Percentiles rank a stretch among this genome's conserved stretches.
Conservation (phyloP, 371 early-diverging fungal species). For the Apophysomyces variabilis region DNA sequence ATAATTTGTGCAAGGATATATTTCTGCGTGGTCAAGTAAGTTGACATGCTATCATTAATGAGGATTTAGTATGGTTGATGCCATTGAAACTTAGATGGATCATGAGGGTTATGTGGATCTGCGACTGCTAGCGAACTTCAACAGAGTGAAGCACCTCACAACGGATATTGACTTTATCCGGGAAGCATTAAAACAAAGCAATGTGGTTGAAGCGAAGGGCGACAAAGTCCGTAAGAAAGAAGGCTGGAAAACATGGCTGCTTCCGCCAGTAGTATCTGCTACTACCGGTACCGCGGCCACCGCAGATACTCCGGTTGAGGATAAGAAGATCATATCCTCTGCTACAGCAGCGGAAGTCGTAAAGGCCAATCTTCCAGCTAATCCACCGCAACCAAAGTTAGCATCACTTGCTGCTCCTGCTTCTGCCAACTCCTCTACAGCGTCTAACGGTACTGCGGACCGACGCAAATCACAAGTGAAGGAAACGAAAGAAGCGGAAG, state of each 20-base stretch:
- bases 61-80: neutral
- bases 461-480: conserved; percentile 17
- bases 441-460: conserved; percentile 17
- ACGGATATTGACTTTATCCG: conserved; percentile 60
- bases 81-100: conserved; percentile 65
- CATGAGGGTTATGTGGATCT: conserved; percentile 74
- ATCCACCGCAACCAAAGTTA: conserved; percentile 29
- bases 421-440: conserved; percentile 23
- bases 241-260: conserved; percentile 79
- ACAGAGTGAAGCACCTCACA: conserved; percentile 75
- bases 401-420: conserved; percentile 43
- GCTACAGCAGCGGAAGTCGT: conserved; percentile 28
- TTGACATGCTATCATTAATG: neutral
- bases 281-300: conserved; percentile 10
- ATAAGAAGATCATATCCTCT: neutral
- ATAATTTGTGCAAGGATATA: conserved; percentile 89
- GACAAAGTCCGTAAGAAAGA: conserved; percentile 66
- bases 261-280: conserved; percentile 39
- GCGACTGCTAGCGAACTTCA: conserved; percentile 75
- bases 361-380: conserved; percentile 27
- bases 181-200: conserved; percentile 54
- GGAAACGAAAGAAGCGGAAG: conserved; percentile 57
- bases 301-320: conserved; percentile 13
- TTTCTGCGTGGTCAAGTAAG: conserved; percentile 75
- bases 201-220: conserved; percentile 57